phyloP scores from a whole-genome alignment of 2,329 filamentous ascomycete species.

The Hypoxylon sp. region DNA sequence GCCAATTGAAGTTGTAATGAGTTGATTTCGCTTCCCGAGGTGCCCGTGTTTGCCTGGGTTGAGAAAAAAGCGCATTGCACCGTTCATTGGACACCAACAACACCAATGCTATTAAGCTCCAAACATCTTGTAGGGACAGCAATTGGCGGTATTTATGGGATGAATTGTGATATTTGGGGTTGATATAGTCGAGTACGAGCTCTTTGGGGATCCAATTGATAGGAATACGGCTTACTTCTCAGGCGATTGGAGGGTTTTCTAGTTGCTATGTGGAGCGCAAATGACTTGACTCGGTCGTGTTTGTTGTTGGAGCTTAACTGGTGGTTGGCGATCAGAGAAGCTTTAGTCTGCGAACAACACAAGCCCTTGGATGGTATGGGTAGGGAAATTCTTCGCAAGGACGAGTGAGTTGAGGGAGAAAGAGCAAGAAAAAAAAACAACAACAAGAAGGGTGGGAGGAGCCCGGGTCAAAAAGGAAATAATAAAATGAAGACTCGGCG shows the following conservation, averaged over 20 bases:
- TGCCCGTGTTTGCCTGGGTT: conserved; percentile 2
- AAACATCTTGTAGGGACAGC: conserved; percentile 3
- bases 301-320: conserved; percentile 34
- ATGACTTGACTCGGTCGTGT: conserved; percentile 26
- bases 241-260: conserved; percentile 8
- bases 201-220: conserved; percentile 25
- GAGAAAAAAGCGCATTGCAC: conserved; percentile 33
- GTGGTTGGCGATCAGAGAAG: conserved; percentile 36
- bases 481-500: conserved; percentile 41
- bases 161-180: conserved; percentile 7
- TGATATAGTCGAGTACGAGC: conserved; percentile 14
- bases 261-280: conserved; percentile 27
- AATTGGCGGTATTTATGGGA: conserved; percentile 1
- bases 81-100: conserved; percentile 8
- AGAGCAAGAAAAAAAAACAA: conserved; percentile 37
- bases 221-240: conserved; percentile 33
- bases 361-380: conserved; percentile 44
- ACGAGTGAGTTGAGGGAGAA: conserved; percentile 47
- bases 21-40: neutral
- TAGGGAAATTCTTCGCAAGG: conserved; percentile 42
- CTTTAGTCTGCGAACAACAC: conserved; percentile 47
- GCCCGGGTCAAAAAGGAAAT: conserved; percentile 41
- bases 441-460: conserved; percentile 35
- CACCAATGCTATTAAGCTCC: conserved; percentile 4
- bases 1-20: conserved; percentile 4